Evolutionary conservation across 176 grass and related monocot species (phyloP).

Genomic region (Oryza longistaminata): DNA sequence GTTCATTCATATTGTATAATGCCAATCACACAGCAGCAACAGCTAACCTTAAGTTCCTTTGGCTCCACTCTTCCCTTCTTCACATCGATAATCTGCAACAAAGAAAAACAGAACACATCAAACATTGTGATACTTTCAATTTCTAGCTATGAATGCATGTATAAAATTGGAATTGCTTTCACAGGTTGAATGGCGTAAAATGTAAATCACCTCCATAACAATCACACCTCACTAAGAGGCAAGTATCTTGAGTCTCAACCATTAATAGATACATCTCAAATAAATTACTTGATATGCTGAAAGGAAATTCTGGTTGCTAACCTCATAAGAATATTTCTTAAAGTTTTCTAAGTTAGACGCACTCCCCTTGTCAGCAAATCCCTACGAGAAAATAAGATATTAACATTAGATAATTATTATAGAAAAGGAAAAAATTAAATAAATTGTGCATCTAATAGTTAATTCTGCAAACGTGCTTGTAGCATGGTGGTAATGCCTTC

Average conservation of each 20-base stretch:
- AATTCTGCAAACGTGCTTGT: not conserved
- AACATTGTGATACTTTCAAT: not conserved
- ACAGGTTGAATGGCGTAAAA: conserved; percentile 5
- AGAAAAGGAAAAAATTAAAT: not conserved
- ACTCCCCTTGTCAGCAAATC: conserved; percentile 43
- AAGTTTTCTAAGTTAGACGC: conserved; percentile 39
- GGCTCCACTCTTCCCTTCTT: conserved; percentile 42
- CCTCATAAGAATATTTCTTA: conserved; percentile 45
- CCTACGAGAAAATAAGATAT: conserved; percentile 34
- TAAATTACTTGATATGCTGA: conserved; percentile 1
- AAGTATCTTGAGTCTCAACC: not conserved
- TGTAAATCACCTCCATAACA: conserved; percentile 11
- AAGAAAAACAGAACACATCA: conserved; percentile 9
- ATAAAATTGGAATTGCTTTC: not conserved
- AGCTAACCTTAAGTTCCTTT: conserved; percentile 48
- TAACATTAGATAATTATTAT: conserved; percentile 1
- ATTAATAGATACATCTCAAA: not conserved
- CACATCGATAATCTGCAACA: conserved; percentile 43
- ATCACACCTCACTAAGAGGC: not conserved
- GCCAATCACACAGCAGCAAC: not conserved
- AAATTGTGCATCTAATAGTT: not conserved
- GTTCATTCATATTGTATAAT: not conserved
- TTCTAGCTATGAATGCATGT: not conserved
- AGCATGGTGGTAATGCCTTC: too few relatives aligned
- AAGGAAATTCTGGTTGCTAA: conserved; percentile 38